These are phyloP conservation scores for Ananas comosus DNA, from an alignment of 176 grass and related monocot genomes.

Conservation along the genomic window DNA sequence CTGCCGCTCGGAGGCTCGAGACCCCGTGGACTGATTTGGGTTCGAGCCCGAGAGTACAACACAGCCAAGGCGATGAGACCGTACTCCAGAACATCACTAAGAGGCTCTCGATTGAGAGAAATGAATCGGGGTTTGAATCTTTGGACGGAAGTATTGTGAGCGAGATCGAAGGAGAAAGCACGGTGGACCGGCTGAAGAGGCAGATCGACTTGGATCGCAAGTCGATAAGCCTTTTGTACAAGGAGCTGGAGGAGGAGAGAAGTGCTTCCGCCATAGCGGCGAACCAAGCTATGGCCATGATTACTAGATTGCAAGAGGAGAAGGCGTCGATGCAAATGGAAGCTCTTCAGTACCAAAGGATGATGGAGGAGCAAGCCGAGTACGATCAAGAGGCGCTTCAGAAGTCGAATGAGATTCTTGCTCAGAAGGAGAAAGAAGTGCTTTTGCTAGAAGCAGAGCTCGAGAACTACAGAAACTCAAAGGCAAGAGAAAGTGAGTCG, in stretches of 20 bases:
- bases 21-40: conserved; percentile 42
- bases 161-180: conserved; percentile 72
- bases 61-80: conserved; percentile 46
- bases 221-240: conserved; percentile 74
- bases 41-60: conserved; percentile 49
- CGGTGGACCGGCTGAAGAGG: conserved; percentile 52
- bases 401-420: conserved; percentile 52
- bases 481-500: conserved; percentile 6
- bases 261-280: conserved; percentile 79
- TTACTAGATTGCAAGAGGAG: conserved; percentile 92
- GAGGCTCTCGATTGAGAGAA: conserved; percentile 63
- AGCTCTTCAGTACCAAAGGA: conserved; percentile 83
- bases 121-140: conserved; percentile 65
- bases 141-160: conserved; percentile 68
- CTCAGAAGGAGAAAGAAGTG: conserved; percentile 73
- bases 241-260: conserved; percentile 90
- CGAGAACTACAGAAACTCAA: conserved; percentile 30
- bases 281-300: conserved; percentile 90
- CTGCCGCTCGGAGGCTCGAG: conserved; percentile 50
- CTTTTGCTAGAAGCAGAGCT: conserved; percentile 58
- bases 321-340: conserved; percentile 94
- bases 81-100: conserved; percentile 71
- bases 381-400: conserved; percentile 63
- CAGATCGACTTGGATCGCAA: conserved; percentile 69
- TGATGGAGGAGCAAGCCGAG: conserved; percentile 97